Evolutionary conservation across 805 yeast species (phyloP).

Genomic region (Lachancea fermentati): DNA sequence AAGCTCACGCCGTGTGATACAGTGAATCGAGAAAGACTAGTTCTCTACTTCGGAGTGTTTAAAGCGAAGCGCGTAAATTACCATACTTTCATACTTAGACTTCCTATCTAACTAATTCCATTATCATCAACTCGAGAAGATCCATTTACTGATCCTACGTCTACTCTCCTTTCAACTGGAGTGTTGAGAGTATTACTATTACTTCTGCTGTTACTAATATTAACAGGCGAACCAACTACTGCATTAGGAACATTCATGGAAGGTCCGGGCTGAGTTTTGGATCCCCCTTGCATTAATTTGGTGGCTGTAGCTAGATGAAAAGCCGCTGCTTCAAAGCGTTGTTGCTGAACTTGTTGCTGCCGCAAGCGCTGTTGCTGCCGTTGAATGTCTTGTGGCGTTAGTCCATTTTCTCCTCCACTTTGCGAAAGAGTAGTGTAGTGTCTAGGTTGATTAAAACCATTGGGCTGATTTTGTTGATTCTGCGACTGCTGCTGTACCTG

Average conservation of each 20-base stretch:
- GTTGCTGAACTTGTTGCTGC: conserved; percentile 33
- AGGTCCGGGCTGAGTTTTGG: conserved; percentile 1
- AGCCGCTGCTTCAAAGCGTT: conserved; percentile 31
- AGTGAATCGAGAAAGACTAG: no score
- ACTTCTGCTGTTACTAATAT: conserved; percentile 7
- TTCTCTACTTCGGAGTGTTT: no score
- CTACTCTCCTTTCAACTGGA: conserved; percentile 1
- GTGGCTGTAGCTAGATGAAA: conserved; percentile 30
- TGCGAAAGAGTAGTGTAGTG: conserved; percentile 5
- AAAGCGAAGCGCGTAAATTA: no score
- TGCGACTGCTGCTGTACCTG: conserved; percentile 9
- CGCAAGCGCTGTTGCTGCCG: conserved; percentile 31
- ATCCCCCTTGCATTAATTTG: conserved; percentile 24
- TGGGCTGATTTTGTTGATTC: conserved; percentile 2
- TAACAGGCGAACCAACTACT: conserved; percentile 12
- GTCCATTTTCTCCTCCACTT: conserved; percentile 18
- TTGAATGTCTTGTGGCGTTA: conserved; percentile 33
- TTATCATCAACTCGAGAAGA: neutral
- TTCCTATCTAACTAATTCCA: neutral
- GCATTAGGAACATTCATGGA: conserved; percentile 2
- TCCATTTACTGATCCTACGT: neutral
- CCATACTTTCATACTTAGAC: no score
- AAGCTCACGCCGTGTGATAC: no score
- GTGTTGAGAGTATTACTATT: conserved; percentile 3
- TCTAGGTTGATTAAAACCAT: conserved; percentile 1